phyloP scores from a whole-genome alignment of 768 basidiomycete species.

The Brasilioporus rufonigricans region DNA sequence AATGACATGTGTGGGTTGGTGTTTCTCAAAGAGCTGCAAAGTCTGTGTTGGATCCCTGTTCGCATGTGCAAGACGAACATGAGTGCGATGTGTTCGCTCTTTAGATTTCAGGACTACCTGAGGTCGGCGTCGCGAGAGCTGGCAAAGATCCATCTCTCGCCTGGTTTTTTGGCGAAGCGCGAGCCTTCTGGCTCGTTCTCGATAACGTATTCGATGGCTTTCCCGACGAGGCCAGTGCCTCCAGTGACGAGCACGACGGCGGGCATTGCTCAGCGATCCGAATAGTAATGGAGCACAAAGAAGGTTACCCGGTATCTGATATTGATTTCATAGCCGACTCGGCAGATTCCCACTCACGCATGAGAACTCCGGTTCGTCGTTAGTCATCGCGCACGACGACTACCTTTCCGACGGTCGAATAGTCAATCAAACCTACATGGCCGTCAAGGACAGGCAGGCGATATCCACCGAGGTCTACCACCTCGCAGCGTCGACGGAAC shows the following conservation, averaged over 20 bases:
- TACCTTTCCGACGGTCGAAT: conserved; percentile 2
- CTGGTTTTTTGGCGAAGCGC: conserved; percentile 69
- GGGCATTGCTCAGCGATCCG: conserved; percentile 21
- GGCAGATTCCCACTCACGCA: neutral
- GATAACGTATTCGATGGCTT: conserved; percentile 75
- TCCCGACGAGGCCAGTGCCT: conserved; percentile 85
- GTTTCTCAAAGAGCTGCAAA: conserved; percentile 75
- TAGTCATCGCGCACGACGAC: too few relatives aligned
- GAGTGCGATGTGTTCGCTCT: neutral
- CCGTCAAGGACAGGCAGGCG: conserved; percentile 46
- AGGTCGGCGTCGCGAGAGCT: conserved; percentile 81
- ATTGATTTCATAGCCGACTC: too few relatives aligned
- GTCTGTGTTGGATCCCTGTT: conserved; percentile 69
- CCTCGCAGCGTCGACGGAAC: conserved; percentile 53
- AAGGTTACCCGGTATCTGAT: too few relatives aligned
- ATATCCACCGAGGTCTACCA: conserved; percentile 60
- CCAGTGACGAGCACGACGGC: conserved; percentile 77
- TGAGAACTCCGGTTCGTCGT: too few relatives aligned
- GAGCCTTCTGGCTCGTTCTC: conserved; percentile 76
- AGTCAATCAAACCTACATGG: conserved; percentile 3
- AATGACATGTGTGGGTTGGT: conserved; percentile 95
- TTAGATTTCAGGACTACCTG: conserved; percentile 46
- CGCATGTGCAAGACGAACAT: neutral
- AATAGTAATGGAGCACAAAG: neutral
- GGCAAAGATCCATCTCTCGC: conserved; percentile 87